Evolutionary conservation across 2,329 filamentous ascomycete genomes (phyloP).

Genomic region (Microcyclosporella mali): DNA sequence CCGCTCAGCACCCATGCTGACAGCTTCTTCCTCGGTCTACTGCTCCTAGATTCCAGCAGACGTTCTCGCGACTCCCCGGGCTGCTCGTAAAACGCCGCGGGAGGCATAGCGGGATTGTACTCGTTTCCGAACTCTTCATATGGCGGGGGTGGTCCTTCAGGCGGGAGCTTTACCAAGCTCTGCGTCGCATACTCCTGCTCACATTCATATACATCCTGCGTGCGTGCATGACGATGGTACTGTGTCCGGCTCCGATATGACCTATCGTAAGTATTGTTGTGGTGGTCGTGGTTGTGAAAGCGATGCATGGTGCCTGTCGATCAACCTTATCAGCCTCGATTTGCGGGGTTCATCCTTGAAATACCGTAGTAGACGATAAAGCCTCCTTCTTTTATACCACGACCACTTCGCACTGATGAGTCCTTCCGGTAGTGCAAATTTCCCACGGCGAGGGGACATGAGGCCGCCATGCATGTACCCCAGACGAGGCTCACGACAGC

Average conservation of each 20-base stretch:
- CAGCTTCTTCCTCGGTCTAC: conserved; percentile 9
- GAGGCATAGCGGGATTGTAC: conserved; percentile 6
- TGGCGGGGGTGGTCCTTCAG: conserved; percentile 13
- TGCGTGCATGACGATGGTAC: no score
- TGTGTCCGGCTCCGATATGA: no score
- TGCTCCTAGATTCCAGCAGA: conserved; percentile 3
- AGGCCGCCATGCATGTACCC: no score
- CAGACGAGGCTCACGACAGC: no score
- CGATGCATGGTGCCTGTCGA: conserved; percentile 3
- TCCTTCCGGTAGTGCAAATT: no score
- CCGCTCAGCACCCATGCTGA: conserved; percentile 12
- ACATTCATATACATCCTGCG: no score
- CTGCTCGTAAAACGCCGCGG: conserved; percentile 9
- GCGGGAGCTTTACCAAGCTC: conserved; percentile 1
- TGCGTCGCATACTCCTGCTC: not conserved
- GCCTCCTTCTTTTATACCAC: not conserved
- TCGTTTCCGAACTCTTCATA: conserved; percentile 11
- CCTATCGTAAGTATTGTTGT: no score
- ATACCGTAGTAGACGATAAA: no score
- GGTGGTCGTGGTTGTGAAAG: not conserved
- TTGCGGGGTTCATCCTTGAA: conserved; percentile 1
- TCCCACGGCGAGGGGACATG: no score
- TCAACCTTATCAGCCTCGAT: not conserved
- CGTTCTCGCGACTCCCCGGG: conserved; percentile 12
- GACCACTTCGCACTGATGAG: not conserved